These are phyloP conservation scores for Saccharomycopsis sp. DNA, from an alignment of 805 yeast genomes.

Conservation along the genomic window DNA sequence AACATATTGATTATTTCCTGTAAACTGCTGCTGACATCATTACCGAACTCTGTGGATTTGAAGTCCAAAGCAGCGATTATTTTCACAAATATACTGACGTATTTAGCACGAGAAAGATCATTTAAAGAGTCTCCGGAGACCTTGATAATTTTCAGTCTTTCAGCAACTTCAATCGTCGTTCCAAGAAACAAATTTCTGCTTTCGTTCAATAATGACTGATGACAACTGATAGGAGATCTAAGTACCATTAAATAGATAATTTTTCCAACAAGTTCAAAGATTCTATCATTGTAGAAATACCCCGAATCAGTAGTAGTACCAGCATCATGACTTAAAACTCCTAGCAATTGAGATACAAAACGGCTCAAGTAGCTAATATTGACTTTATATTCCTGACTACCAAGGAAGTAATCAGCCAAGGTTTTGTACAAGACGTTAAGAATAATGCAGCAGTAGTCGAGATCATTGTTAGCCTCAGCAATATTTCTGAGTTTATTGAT, in stretches of 20 bases:
- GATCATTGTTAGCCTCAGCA: constrained; percentile 4
- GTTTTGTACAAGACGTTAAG: constrained; percentile 14
- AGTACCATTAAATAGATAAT: constrained; percentile 31
- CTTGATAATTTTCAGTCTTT: constrained; percentile 5
- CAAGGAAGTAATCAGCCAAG: constrained; percentile 5
- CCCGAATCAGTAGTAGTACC: constrained; percentile 4
- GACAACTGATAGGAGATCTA: constrained; percentile 29
- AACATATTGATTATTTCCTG: not conserved
- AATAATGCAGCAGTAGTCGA: constrained; percentile 10
- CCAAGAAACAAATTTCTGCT: constrained; percentile 33
- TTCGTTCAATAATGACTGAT: constrained; percentile 40
- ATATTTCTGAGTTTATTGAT: constrained; percentile 26
- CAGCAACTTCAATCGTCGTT: constrained; percentile 18
- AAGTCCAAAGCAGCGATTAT: constrained; percentile 46
- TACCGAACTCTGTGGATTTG: constrained; percentile 4
- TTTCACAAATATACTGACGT: constrained; percentile 37
- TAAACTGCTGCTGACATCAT: not conserved
- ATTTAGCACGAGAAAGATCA: constrained; percentile 27
- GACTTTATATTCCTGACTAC: constrained; percentile 10
- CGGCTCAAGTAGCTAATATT: constrained; percentile 34
- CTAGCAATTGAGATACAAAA: constrained; percentile 37
- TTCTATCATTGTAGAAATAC: constrained; percentile 15
- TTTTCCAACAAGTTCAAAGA: constrained; percentile 28
- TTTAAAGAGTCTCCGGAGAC: constrained; percentile 14
- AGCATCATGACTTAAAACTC: constrained; percentile 12